Evolutionary conservation across 2,329 filamentous ascomycete genomes (phyloP), one percentile per base, ranked within the genome.

Genomic region (Annulohypoxylon truncatum): DNA sequence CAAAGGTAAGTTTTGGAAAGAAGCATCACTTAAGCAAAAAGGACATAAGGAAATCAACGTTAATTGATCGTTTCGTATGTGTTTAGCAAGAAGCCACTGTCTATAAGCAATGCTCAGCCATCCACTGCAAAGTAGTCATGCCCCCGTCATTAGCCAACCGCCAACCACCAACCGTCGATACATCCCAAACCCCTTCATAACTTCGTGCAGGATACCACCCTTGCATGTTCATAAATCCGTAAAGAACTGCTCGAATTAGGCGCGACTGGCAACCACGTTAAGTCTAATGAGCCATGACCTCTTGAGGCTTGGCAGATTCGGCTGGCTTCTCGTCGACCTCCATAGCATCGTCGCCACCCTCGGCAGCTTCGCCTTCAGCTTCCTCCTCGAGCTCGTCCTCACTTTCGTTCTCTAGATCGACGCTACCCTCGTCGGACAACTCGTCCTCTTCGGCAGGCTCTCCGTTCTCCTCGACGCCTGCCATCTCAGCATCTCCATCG

Each of bases 401-500:
- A 71, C 85, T 90, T 76, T 92, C 90, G 53, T 89, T 89, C 75
- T 92, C 90, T 29, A 92, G 85, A 76, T 92, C 90, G 76, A 92
- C 90, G 73, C 88, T 91, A 68, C 87, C 90, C 57, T 86, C 89
- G 57, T 92, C 90, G 38, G 88, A 90, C 63, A 80, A 81, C 58
- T 87, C 87, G n/a, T 89, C 87, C 52, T 91, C 89, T 35, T 90
- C 87, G 22, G 82, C 87, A 44, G 83, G 70, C 52, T 75, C 82
- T 38, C 79, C 80, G 42, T 78, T 78, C 53, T 77, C 78, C 40
- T 80, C 79, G 29, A 82, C 85, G 48, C 89, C 90, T 44, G 84
- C 90, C 90, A 93, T 93, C 69, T 92, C 90, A 12, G 87, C 85
- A 73, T 93, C 91, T 61, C 89, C 89, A 47, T 84, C 86, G 10